These are phyloP conservation scores for Zygosaccharomyces sapae DNA, from an alignment of 1,139 yeast genomes.

Conservation along the genomic window DNA sequence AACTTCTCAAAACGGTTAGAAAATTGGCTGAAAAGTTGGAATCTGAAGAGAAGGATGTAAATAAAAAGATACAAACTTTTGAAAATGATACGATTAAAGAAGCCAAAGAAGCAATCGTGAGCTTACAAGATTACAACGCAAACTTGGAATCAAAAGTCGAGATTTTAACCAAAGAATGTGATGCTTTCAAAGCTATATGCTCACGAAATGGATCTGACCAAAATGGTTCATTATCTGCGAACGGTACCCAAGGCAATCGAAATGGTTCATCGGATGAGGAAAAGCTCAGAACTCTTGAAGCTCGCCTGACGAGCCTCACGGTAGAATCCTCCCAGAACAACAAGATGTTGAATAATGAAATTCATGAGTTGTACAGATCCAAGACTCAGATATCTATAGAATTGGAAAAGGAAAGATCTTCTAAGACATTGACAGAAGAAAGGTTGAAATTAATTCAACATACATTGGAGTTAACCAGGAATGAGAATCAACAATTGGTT, in stretches of 20 bases:
- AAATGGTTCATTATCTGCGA: background rate
- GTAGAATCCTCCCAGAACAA: slow-evolving; percentile 44
- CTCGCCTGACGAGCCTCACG: slow-evolving; percentile 38
- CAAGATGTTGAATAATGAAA: slow-evolving; percentile 41
- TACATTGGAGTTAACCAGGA: slow-evolving; percentile 39
- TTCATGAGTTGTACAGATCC: slow-evolving; percentile 43
- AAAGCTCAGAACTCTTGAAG: slow-evolving; percentile 35
- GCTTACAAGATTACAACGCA: slow-evolving; percentile 60
- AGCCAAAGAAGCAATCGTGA: slow-evolving; percentile 71
- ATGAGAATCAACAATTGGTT: slow-evolving; percentile 46
- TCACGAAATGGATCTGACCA: background rate
- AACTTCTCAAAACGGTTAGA: slow-evolving; percentile 62
- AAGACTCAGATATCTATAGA: slow-evolving; percentile 46
- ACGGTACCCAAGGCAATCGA: slow-evolving; percentile 27
- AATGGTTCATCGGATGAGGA: slow-evolving; percentile 25
- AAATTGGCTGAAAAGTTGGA: slow-evolving; percentile 71
- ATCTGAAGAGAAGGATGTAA: slow-evolving; percentile 41
- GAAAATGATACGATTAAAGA: slow-evolving; percentile 64
- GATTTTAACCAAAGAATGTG: slow-evolving; percentile 21
- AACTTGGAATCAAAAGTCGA: slow-evolving; percentile 34
- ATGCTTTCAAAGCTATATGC: slow-evolving; percentile 18
- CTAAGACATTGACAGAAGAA: slow-evolving; percentile 45
- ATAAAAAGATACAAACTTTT: slow-evolving; percentile 41
- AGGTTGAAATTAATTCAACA: slow-evolving; percentile 40
- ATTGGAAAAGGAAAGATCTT: slow-evolving; percentile 46